Base-by-base conservation (phyloP, 1,284 basidiomycete species). In the Baeospora myosura region DNA sequence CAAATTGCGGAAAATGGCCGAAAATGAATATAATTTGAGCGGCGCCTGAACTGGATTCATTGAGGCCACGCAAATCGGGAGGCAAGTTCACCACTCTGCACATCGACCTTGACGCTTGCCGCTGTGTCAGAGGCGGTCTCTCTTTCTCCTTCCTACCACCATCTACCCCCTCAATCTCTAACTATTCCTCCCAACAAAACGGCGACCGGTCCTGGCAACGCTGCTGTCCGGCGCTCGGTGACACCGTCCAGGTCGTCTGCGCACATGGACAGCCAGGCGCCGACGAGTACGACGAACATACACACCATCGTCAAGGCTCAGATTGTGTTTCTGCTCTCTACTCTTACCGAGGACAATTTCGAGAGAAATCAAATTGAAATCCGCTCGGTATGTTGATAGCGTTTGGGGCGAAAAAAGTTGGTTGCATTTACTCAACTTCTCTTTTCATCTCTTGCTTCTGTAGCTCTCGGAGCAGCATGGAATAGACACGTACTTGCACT, bases 391-490 rank as follows among this genome's bases (percentile, higher is more conserved):
- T 56, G 88, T 76, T 41, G 49, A 44, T 45, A n/a, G n/a, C n/a
- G n/a, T n/a, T n/a, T n/a, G n/a, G n/a, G n/a, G n/a, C n/a, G 37
- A 49, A 49, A 23, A 44, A 49, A 43, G 36, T 38, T 23, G 21
- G 24, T 38, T 44, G 42, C 42, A 23, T 51, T 41, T 41, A 25
- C 33, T 4, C 20, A 37, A 35, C 41, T 37, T 46, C 44, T 42
- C 43, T 48, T 42, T 56, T 49, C 47, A 49, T 41, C 49, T 46
- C 43, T 34, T n/a, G n/a, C n/a, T 42, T 40, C 44, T 48, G 40
- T 45, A 96, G 92, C 78, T 96, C 54, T 89, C 90, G 49, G 90
- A 95, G 58, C 87, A 90, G 60, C 89, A 96, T 74, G 90, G 91
- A 43, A 76, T 90, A 56, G 93, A 95, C 63, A 94, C 91, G 49